Evolutionary conservation across 2,329 filamentous ascomycete genomes (phyloP).

Genomic region (Davidsoniella eucalypti): DNA sequence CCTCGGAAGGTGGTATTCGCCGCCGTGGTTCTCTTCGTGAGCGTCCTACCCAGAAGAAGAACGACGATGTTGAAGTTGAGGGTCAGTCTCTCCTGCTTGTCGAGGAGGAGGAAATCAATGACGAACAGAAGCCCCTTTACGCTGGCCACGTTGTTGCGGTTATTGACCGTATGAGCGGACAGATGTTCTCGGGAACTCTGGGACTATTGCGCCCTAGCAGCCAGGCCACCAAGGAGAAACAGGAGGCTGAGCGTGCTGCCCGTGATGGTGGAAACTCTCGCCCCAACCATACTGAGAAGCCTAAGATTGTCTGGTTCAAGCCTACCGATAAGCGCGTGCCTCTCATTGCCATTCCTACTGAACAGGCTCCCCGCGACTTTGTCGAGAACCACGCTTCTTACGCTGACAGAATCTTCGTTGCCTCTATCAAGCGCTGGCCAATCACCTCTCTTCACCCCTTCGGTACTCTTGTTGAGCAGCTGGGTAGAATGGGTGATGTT

Average conservation of each 20-base stretch:
- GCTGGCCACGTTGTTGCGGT: slow-evolving; percentile 95
- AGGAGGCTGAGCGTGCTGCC: slow-evolving; percentile 87
- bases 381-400: slow-evolving; percentile 98
- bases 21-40: slow-evolving; percentile 89
- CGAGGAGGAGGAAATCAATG: slow-evolving; percentile 96
- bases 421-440: slow-evolving; percentile 98
- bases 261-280: slow-evolving; percentile 49
- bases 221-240: slow-evolving; percentile 98
- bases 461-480: slow-evolving; percentile 89
- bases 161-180: slow-evolving; percentile 87
- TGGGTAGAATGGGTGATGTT: slow-evolving; percentile 91
- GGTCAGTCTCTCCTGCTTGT: slow-evolving; percentile 92
- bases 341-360: slow-evolving; percentile 92
- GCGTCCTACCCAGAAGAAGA: slow-evolving; percentile 98
- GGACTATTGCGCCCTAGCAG: slow-evolving; percentile 89
- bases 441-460: slow-evolving; percentile 99
- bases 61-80: slow-evolving; percentile 97
- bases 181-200: slow-evolving; percentile 97
- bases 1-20: slow-evolving; percentile 67
- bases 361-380: slow-evolving; percentile 93
- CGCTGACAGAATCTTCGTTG: slow-evolving; percentile 93
- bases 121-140: slow-evolving; percentile 94
- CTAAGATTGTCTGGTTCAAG: slow-evolving; percentile 99
- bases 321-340: slow-evolving; percentile 98
- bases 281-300: slow-evolving; percentile 62